phyloP scores from a whole-genome alignment of 768 basidiomycete genomes.

The Boletus subparvulus region DNA sequence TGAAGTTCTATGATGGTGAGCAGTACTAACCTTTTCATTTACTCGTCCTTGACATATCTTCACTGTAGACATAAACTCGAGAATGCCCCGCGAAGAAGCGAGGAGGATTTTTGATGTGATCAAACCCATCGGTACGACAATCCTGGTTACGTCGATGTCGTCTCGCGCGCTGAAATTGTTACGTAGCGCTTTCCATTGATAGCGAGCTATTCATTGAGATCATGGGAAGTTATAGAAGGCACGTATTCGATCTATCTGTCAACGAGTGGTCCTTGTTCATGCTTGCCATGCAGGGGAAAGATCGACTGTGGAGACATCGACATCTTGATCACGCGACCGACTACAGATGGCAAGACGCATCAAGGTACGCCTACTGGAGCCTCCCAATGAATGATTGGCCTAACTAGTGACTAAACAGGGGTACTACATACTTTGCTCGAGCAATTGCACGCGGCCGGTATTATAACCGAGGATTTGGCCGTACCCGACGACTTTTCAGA shows the following conservation, averaged over 20 bases:
- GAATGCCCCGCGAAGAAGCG: conserved; percentile 86
- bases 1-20: conserved; percentile 69
- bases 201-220: conserved; percentile 72
- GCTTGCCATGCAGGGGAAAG: conserved; percentile 55
- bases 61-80: conserved; percentile 69
- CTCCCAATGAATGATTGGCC: background rate
- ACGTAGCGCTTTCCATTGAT: conserved; percentile 70
- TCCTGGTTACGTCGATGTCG: background rate
- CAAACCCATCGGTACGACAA: conserved; percentile 58
- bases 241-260: conserved; percentile 2
- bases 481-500: conserved; percentile 64
- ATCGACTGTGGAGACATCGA: conserved; percentile 89
- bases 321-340: conserved; percentile 77
- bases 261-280: background rate
- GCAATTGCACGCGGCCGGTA: conserved; percentile 51
- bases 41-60: background rate
- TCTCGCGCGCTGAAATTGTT: background rate
- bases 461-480: conserved; percentile 81
- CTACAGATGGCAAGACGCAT: conserved; percentile 73
- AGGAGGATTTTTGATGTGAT: conserved; percentile 70
- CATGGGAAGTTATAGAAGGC: conserved; percentile 91
- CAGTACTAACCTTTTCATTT: background rate
- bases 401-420: conserved; percentile 38
- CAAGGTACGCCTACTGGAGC: conserved; percentile 43
- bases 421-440: conserved; percentile 59